Evolutionary conservation across 2,329 filamentous ascomycete species (phyloP).

Genomic region (Claviceps capensis): DNA sequence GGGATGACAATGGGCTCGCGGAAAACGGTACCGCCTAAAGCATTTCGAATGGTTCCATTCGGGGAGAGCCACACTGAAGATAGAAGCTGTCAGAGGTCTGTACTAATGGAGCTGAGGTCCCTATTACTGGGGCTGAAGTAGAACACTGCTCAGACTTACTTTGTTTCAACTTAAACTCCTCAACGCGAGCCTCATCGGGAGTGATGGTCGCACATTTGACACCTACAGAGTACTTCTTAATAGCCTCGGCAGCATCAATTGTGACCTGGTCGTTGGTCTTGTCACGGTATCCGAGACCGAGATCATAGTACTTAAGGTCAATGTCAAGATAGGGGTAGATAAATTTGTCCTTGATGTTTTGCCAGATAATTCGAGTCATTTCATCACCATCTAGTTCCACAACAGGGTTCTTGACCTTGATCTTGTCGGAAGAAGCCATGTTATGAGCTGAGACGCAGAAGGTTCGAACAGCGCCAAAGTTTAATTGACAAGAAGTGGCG

Average conservation of each 20-base stretch:
- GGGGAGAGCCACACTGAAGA: constrained; percentile 90
- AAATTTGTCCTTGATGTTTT: constrained; percentile 98
- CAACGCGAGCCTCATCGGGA: constrained; percentile 86
- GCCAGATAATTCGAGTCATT: constrained; percentile 99
- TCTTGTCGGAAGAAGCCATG: constrained; percentile 60
- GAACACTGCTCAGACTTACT: constrained; percentile 44
- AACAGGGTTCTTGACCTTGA: constrained; percentile 98
- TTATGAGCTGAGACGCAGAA: constrained; percentile 53
- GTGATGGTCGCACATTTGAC: constrained; percentile 99
- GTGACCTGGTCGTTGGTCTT: constrained; percentile 95
- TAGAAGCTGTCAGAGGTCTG: constrained; percentile 1
- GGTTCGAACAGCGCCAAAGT: constrained; percentile 24
- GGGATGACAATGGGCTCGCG: constrained; percentile 96
- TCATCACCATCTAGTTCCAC: constrained; percentile 91
- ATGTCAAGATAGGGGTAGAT: constrained; percentile 93
- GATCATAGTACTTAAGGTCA: constrained; percentile 95
- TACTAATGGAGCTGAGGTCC: background rate
- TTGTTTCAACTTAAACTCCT: constrained; percentile 98
- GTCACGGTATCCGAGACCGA: constrained; percentile 89
- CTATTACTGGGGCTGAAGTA: background rate
- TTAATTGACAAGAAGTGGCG: constrained; percentile 25
- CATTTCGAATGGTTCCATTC: constrained; percentile 75
- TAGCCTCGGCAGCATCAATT: constrained; percentile 85
- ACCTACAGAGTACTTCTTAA: constrained; percentile 97
- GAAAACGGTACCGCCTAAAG: constrained; percentile 88